Conservation (phyloP, 2,329 filamentous ascomycete species). For the Calonectria crousiana region DNA sequence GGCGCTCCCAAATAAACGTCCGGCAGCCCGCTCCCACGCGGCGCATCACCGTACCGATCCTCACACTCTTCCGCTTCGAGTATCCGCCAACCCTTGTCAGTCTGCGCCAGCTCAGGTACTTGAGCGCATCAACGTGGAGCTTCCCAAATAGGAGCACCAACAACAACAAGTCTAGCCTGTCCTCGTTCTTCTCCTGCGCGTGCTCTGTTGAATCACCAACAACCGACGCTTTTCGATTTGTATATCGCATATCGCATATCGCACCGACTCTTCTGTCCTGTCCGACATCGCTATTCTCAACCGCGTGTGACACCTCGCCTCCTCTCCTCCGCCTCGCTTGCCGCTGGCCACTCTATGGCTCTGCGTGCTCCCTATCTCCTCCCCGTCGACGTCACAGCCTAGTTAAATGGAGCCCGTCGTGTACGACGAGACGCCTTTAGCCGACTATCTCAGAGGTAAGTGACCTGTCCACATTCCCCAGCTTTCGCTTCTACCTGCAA, state of each 20-base stretch:
- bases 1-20: constrained; percentile 1
- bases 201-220: constrained; percentile 23
- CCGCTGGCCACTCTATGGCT: constrained; percentile 45
- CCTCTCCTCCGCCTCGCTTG: constrained; percentile 14
- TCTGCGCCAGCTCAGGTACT: constrained; percentile 21
- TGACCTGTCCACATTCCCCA: neutral
- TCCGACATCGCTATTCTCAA: neutral
- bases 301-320: neutral
- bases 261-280: constrained; percentile 14
- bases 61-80: constrained; percentile 16
- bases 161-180: constrained; percentile 41
- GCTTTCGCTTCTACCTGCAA: neutral
- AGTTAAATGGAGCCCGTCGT: constrained; percentile 83
- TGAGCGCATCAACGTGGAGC: constrained; percentile 41
- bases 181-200: constrained; percentile 39
- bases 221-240: constrained; percentile 29
- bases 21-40: constrained; percentile 13
- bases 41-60: constrained; percentile 25
- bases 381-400: constrained; percentile 44
- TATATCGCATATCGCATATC: neutral
- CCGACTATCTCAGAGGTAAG: constrained; percentile 88
- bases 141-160: constrained; percentile 43
- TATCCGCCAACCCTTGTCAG: constrained; percentile 22
- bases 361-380: constrained; percentile 41
- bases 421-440: constrained; percentile 87